These are phyloP conservation scores for Prasinococcaceae sp. DNA, from an alignment of 139 green algal species.

Conservation along the genomic window DNA sequence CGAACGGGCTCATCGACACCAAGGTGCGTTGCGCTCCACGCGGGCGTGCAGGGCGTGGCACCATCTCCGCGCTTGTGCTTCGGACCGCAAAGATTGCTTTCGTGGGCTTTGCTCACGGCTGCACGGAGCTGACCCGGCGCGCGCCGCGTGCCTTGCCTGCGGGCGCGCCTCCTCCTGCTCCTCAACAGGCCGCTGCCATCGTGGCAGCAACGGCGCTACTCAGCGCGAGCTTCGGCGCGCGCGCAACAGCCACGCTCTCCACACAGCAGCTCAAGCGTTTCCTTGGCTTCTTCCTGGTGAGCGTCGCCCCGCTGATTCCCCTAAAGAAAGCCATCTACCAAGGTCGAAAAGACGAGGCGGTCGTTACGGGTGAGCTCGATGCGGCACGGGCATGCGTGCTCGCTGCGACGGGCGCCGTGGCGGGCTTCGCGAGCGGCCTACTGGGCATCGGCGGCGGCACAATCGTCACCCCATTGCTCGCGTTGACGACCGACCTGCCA, in stretches of 20 bases:
- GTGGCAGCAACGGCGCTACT: conserved; percentile 37
- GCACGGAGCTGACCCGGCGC: conserved; percentile 7
- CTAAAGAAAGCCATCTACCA: no score
- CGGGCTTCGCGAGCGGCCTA: conserved; percentile 47
- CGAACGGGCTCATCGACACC: no score
- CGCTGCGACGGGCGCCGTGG: conserved; percentile 28
- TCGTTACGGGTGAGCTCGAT: no score
- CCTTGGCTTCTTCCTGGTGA: conserved; percentile 46
- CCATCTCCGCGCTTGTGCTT: no score
- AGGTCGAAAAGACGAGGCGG: no score
- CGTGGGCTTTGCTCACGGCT: no score
- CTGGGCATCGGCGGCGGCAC: conserved; percentile 52
- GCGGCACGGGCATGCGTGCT: no score
- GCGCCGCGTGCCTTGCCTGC: no score
- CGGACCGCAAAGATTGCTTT: no score
- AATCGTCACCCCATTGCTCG: conserved; percentile 1
- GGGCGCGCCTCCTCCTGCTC: no score
- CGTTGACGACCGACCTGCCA: conserved; percentile 4
- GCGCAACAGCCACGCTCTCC: conserved; percentile 27
- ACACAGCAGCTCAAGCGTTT: conserved; percentile 23
- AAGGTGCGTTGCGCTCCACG: no score
- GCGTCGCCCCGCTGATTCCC: conserved; percentile 45
- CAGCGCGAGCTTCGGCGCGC: conserved; percentile 38
- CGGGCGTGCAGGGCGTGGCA: no score
- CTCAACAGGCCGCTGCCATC: conserved; percentile 37